These are phyloP conservation scores for slime mould (Dictyostelium discoideum) DNA, from an alignment of 78 protist genomes.

Conservation along the genomic window dicty_2.7 NC_007089.4:5469501-5470000, in stretches of 20 bases:
- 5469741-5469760: constrained; percentile 67
- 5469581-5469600: constrained; percentile 18
- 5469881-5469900: constrained; percentile 36
- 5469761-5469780: constrained; percentile 84
- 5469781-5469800: constrained; percentile 79
- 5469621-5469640: constrained; percentile 47
- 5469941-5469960: constrained; percentile 76
- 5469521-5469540: constrained; percentile 75
- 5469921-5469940: constrained; percentile 3
- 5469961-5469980: constrained; percentile 72
- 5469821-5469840: constrained; percentile 74
- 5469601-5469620: constrained; percentile 17
- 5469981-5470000: constrained; percentile 40
- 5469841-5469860: constrained; percentile 74
- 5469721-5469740: constrained; percentile 74
- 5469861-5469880: constrained; percentile 46
- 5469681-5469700: constrained; percentile 54
- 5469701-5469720: constrained; percentile 60
- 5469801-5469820: constrained; percentile 79
- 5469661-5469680: constrained; percentile 23
- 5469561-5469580: constrained; percentile 58
- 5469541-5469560: constrained; percentile 60
- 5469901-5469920: constrained; percentile 39
- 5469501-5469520: constrained; percentile 60
- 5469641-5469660: constrained; percentile 31